Base-by-base conservation (phyloP, 2,329 filamentous ascomycete species). In the Dothistroma pini region DNA sequence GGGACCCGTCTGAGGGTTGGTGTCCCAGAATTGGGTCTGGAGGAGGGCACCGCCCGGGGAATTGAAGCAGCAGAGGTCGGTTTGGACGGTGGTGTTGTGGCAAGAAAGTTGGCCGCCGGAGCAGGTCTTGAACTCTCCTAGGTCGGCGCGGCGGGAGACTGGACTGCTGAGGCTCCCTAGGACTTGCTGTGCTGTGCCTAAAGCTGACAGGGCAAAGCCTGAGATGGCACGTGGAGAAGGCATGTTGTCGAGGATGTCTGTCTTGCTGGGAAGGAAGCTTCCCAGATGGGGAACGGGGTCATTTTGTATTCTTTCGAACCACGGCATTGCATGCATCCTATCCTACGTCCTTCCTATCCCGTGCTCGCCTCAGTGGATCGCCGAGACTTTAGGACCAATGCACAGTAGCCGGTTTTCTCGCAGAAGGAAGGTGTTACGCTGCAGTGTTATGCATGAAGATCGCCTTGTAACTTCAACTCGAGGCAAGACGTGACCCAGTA, bases 21-120 rank as follows among this genome's bases (percentile, higher is more conserved):
- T 83, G 70, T 92, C 89, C 89, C 89, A 92, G 76, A 92, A 91
- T 69, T 92, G 89, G 1, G 89, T 91, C 74, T 86, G 84, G 4
- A 91, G 80, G 50, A 92, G 76, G 63, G 89, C 84, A 8, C 89
- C 89, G 4, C 88, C 86, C 0, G 89, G 89, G 22, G 84, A 80
- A 70, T 89, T 89, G 78, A 91, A 89, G 76, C 89, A 92, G 78
- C 89, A 92, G 7, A 86, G 83, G 69, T 91, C 80, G 55, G 80
- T 73, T n/a, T 84, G 81, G 8, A 76, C 75, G 2, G 85, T 85
- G 6, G 81, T 83, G 70, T 87, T 87, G 60, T 86, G 83, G 70
- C 88, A 91, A 68, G 85, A 88, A 56, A 88, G 71, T 63, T 80
- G 78, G 8, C 75, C 74, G 63, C 77, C 75, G 11, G 74, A 60